A percentile compares a stretch with the other conserved stretches of the same genome.
These are phyloP conservation scores for Pisolithus albus DNA, from an alignment of 768 basidiomycete genomes.

Conservation along the genomic window DNA sequence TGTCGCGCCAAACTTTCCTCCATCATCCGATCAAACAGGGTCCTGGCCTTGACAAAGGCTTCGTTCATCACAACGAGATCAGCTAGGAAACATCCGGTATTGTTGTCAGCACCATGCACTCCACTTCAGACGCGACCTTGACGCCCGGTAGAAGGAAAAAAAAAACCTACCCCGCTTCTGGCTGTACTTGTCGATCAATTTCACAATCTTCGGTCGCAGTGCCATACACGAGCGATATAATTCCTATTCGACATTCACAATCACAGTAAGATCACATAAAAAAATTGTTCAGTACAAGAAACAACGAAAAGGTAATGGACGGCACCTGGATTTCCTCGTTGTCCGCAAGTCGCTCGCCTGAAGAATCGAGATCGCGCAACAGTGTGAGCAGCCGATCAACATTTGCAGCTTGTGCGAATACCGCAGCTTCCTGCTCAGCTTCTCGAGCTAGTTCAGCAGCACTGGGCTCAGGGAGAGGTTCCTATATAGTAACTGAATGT, in stretches of 20 bases:
- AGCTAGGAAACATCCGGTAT: constrained; percentile 38
- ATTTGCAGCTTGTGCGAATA: constrained; percentile 80
- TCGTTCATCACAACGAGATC: constrained; percentile 94
- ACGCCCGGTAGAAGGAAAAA: not conserved
- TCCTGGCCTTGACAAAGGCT: constrained; percentile 81
- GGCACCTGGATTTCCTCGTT: constrained; percentile 83
- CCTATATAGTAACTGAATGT: constrained; percentile 35
- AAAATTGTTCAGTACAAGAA: no score
- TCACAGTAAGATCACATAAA: no score
- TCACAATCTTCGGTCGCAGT: constrained; percentile 89
- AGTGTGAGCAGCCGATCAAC: constrained; percentile 76
- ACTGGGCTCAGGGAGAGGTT: constrained; percentile 81
- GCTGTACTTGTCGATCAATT: constrained; percentile 93
- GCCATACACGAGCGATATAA: constrained; percentile 87
- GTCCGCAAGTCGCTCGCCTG: constrained; percentile 80
- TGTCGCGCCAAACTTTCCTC: constrained; percentile 80
- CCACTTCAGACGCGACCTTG: not conserved
- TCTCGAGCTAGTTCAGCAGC: constrained; percentile 70
- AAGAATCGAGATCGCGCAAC: constrained; percentile 66
- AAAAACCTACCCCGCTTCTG: constrained; percentile 66
- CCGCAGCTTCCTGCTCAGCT: constrained; percentile 78
- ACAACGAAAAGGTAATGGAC: not conserved
- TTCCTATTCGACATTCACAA: constrained; percentile 43
- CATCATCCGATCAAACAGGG: constrained; percentile 92
- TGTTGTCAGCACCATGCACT: not conserved